Conservation (phyloP, 1,284 basidiomycete species). For the Ceratobasidium sp. region DNA sequence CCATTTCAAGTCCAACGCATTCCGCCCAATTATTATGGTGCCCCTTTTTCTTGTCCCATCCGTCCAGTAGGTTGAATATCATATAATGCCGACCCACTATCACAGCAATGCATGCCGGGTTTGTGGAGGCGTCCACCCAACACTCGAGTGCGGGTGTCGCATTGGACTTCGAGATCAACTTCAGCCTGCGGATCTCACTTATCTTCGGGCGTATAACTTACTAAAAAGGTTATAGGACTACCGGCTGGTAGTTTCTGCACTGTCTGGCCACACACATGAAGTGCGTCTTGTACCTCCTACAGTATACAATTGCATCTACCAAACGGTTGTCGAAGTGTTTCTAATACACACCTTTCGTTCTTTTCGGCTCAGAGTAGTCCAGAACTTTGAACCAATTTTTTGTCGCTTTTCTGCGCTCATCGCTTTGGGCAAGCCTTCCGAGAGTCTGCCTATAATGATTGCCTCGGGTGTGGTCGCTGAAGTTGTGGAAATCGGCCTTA, state of each 20-base stretch:
- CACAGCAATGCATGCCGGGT: not conserved
- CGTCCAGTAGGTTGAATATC: not conserved
- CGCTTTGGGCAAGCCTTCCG: not conserved
- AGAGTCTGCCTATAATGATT: not conserved
- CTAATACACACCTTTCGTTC: not conserved
- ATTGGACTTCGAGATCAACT: not conserved
- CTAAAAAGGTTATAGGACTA: not conserved
- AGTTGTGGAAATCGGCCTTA: not conserved
- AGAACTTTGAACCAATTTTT: not conserved
- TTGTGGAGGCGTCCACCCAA: slow-evolving; percentile 3
- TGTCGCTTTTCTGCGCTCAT: not conserved
- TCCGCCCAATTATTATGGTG: not conserved
- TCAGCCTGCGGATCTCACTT: not conserved
- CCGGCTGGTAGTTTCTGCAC: not conserved
- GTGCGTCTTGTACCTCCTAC: not conserved
- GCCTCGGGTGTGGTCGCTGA: not conserved
- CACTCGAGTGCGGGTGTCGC: not conserved
- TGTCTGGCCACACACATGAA: not conserved
- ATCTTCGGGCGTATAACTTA: not conserved
- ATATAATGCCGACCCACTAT: not conserved
- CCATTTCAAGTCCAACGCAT: not conserved
- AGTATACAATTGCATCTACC: no score
- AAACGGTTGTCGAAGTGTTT: not conserved
- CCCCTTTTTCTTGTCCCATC: not conserved
- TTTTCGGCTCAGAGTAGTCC: not conserved